Base-by-base conservation (phyloP, 1,139 yeast genomes). In the Lodderomyces beijingensis region DNA sequence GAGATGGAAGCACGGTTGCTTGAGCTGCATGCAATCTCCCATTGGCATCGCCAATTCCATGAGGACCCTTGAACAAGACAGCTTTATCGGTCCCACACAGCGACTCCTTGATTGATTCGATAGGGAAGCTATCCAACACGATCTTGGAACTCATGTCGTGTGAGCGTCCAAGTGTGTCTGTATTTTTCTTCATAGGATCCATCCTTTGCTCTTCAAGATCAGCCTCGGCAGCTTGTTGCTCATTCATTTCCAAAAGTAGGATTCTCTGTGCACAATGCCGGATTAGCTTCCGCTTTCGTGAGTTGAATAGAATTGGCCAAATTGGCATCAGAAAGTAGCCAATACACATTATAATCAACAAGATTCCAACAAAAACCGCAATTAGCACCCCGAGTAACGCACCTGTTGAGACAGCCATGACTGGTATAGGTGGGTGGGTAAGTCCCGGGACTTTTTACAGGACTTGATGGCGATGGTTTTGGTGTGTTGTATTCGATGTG, bases 71-170 rank as follows among this genome's bases (percentile, higher is more conserved):
- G n/a, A n/a, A n/a, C n/a, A n/a, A n/a, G n/a, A n/a, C n/a, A n/a
- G n/a, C n/a, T n/a, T n/a, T n/a, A n/a, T n/a, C n/a, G n/a, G n/a
- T n/a, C n/a, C n/a, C n/a, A n/a, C n/a, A n/a, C n/a, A n/a, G n/a
- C n/a, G n/a, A n/a, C n/a, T n/a, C n/a, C n/a, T n/a, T n/a, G n/a
- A n/a, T n/a, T n/a, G 39, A 26, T 7, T 33, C 37, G 20, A 44
- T 31, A 3, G 46, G 49, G 19, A 34, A 43, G 30, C 46, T 44
- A 25, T 41, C 41, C 26, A 44, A 35, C 9, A 43, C 44, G 26
- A 42, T 32, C 11, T 37, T 40, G 21, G 21, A 19, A 19, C 9
- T 19, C 10, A 8, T 10, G 10, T 19, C 21, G 10, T 19, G 10
- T 19, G 21, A 8, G 10, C 10, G 10, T 8, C 10, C 9, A 19